Evolutionary conservation across 2,329 filamentous ascomycete genomes (phyloP).

Genomic region (Fusarium oxysporum): DNA sequence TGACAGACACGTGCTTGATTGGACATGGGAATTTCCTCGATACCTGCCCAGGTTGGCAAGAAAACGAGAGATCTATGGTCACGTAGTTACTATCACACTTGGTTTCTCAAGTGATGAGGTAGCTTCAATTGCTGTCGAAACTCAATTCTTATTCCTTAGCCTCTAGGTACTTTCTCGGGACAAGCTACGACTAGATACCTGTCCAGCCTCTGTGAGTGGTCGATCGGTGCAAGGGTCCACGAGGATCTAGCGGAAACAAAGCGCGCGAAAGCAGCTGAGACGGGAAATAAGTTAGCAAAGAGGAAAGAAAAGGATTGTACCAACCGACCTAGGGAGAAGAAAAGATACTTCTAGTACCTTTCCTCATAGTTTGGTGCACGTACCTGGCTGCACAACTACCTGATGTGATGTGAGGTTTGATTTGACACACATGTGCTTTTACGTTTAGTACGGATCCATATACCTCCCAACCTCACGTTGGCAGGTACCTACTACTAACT

Average conservation of each 20-base stretch:
- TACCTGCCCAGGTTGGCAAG: neutral
- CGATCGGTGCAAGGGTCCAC: slow-evolving; percentile 29
- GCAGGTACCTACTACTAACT: neutral
- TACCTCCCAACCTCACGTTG: slow-evolving; percentile 2
- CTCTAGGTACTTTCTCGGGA: slow-evolving; percentile 14
- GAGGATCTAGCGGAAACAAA: slow-evolving; percentile 34
- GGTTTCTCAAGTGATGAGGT: neutral
- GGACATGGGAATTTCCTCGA: neutral
- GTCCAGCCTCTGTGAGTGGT: slow-evolving; percentile 20
- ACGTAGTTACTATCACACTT: slow-evolving; percentile 5
- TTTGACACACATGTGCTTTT: slow-evolving; percentile 22
- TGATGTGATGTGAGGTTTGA: slow-evolving; percentile 17
- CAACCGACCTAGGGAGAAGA: neutral
- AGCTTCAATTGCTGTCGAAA: slow-evolving; percentile 4
- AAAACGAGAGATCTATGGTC: neutral
- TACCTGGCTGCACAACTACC: slow-evolving; percentile 24
- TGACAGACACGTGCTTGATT: neutral
- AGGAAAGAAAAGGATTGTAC: neutral
- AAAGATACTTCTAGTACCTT: slow-evolving; percentile 21
- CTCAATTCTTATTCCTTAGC: slow-evolving; percentile 18
- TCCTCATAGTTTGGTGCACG: slow-evolving; percentile 6
- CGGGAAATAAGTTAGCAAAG: slow-evolving; percentile 9
- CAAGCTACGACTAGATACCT: slow-evolving; percentile 9
- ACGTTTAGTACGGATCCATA: slow-evolving; percentile 14
- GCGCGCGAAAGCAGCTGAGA: slow-evolving; percentile 16